Conservation (phyloP, 306 rosid genomes). For the Medicago lupulina region DNA sequence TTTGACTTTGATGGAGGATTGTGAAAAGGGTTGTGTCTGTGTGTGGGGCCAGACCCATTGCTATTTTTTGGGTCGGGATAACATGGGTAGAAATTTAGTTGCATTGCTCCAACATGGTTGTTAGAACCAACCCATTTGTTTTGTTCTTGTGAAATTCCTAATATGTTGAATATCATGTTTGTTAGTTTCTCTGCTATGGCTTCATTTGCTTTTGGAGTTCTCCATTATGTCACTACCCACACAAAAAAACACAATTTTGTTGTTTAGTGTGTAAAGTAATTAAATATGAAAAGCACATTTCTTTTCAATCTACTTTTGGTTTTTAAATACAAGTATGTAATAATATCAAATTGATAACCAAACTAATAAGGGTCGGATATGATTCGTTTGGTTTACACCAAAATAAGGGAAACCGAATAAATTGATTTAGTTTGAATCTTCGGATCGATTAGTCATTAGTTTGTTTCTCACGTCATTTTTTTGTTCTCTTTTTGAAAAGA, state of each 20-base stretch:
- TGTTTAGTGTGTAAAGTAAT: not conserved
- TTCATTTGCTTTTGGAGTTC: conserved; percentile 61
- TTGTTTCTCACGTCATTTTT: too few relatives aligned
- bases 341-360: too few relatives aligned
- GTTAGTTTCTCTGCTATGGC: conserved; percentile 55
- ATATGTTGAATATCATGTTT: conserved; percentile 39
- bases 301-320: too few relatives aligned
- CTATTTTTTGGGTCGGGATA: conserved; percentile 72
- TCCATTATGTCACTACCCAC: conserved; percentile 61
- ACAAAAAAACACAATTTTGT: not conserved
- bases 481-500: too few relatives aligned
- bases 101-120: conserved; percentile 46
- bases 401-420: too few relatives aligned
- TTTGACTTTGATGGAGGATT: conserved; percentile 61
- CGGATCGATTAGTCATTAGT: too few relatives aligned
- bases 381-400: too few relatives aligned
- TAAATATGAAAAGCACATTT: too few relatives aligned
- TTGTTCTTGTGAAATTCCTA: conserved; percentile 44
- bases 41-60: conserved; percentile 80
- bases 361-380: too few relatives aligned
- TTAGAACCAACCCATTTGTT: conserved; percentile 52
- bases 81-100: conserved; percentile 68
- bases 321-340: too few relatives aligned
- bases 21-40: conserved; percentile 81
- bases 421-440: too few relatives aligned